These are phyloP conservation scores for Protomyces pachydermus DNA, from an alignment of 1,139 yeast species.

Conservation along the genomic window DNA sequence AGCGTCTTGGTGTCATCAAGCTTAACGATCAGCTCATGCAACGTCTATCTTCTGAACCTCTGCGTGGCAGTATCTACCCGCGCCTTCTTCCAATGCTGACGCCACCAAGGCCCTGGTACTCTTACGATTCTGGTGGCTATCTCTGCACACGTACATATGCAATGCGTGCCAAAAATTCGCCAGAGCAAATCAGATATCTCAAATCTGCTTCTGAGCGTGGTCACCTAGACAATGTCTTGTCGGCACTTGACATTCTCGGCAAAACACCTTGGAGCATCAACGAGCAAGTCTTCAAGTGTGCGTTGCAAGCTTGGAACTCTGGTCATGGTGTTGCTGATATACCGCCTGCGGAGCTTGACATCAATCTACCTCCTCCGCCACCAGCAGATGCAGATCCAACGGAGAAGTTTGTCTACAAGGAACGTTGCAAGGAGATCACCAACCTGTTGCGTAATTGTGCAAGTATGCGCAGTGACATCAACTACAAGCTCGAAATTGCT, in stretches of 20 bases:
- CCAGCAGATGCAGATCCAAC: constrained; percentile 62
- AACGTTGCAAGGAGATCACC: constrained; percentile 52
- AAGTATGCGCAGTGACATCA: constrained; percentile 88
- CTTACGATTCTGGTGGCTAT: constrained; percentile 80
- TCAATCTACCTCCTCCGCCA: constrained; percentile 61
- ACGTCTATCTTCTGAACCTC: constrained; percentile 61
- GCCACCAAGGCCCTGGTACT: constrained; percentile 80
- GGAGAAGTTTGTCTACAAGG: constrained; percentile 62
- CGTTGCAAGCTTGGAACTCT: constrained; percentile 79
- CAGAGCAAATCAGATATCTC: constrained; percentile 84
- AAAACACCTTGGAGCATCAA: constrained; percentile 91
- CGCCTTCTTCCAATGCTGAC: constrained; percentile 91
- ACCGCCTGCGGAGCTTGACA: constrained; percentile 51
- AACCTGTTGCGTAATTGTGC: constrained; percentile 62
- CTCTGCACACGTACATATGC: constrained; percentile 57
- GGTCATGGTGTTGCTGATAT: constrained; percentile 77
- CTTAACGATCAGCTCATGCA: constrained; percentile 65
- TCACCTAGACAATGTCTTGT: constrained; percentile 60
- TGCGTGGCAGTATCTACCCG: constrained; percentile 70
- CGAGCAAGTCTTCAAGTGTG: constrained; percentile 58
- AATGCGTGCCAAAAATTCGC: constrained; percentile 75
- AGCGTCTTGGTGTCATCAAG: constrained; percentile 73
- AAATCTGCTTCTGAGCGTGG: constrained; percentile 74
- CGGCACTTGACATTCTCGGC: constrained; percentile 85
- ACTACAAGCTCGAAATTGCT: constrained; percentile 90